Percentiles rank a stretch among this genome's conserved stretches.
phyloP scores from a whole-genome alignment of 345 rosid genomes.

The Sisymbrium irio region DNA sequence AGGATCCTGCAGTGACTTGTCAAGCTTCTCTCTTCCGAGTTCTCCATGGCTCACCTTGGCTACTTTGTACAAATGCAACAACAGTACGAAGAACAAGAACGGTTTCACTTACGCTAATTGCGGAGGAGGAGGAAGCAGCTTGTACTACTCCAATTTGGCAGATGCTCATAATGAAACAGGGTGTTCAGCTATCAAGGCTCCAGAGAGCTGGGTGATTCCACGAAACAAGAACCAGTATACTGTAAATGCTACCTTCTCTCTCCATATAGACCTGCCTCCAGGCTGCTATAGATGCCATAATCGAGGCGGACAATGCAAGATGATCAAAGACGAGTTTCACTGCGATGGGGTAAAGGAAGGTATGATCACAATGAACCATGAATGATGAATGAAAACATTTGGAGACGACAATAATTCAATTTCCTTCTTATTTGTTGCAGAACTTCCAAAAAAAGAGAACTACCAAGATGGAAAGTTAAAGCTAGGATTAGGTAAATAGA shows the following conservation, averaged over 20 bases:
- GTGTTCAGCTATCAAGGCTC: conserved; percentile 36
- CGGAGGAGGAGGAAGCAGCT: conserved; percentile 1
- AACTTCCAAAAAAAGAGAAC: background rate
- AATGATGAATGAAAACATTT: conserved; percentile 1
- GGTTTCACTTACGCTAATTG: background rate
- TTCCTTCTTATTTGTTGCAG: conserved; percentile 8
- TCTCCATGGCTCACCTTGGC: conserved; percentile 20
- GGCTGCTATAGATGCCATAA: background rate
- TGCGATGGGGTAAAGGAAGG: conserved; percentile 25
- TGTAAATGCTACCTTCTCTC: conserved; percentile 23
- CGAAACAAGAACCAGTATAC: background rate
- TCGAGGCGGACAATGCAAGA: conserved; percentile 21
- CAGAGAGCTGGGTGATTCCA: background rate
- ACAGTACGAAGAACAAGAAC: background rate
- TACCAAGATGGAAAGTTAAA: background rate
- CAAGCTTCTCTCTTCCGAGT: conserved; percentile 30
- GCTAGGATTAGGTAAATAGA: conserved; percentile 31
- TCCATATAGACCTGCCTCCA: background rate
- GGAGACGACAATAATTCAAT: background rate
- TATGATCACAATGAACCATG: conserved; percentile 9
- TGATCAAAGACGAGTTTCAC: background rate
- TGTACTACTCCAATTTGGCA: background rate
- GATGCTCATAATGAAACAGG: background rate
- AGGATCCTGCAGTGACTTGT: conserved; percentile 27
- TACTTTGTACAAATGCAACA: conserved; percentile 36